Base-by-base conservation (phyloP, 768 basidiomycete genomes). In the Termitomyces sp. region DNA sequence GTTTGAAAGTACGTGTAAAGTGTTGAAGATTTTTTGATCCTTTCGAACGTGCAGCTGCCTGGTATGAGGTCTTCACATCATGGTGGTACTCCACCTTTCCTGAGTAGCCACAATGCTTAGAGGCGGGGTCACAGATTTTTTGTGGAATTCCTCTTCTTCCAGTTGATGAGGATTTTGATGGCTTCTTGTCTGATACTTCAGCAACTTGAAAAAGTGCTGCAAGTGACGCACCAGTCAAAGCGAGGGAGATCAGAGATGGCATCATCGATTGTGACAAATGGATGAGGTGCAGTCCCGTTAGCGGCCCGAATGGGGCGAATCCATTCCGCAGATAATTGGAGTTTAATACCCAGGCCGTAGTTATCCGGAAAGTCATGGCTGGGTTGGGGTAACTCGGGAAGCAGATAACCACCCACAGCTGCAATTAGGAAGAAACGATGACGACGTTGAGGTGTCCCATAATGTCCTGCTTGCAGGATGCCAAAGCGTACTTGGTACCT, bases 221-320 rank as follows among this genome's bases (percentile, higher is more conserved):
- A 46, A 50, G 38, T 45, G 19, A 59, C 73, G 9, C 64, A 89
- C 91, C 89, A 92, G 55, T 93, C 86, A 66, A 86, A 93, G 3
- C 68, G 76, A 3, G 81, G 83, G 9, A 93, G 72, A 65, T 93
- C 91, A 3, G 77, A 72, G 49, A 92, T 89, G 1, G 90, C 88
- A 64, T 91, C 89, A 21, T 80, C 78, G 42, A 91, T 78, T 0
- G 82, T 80, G 21, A 91, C 81, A 60, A 73, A 73, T 8, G 71
- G 73, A 65, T 85, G 82, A 0, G 80, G 78, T 1, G 84, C 84
- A 1, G 74, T 76, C 0, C 89, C 88, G 21, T 62, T 57, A 3
- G 68, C 63, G 0, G 76, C 73, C 12, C 70, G 71, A 17, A 88
- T 78, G 0, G 83, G 80, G 3, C 60, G 63, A 28, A 84, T 67